Conservation (phyloP, 345 rosid genomes). For the Salix suchowensis region DNA sequence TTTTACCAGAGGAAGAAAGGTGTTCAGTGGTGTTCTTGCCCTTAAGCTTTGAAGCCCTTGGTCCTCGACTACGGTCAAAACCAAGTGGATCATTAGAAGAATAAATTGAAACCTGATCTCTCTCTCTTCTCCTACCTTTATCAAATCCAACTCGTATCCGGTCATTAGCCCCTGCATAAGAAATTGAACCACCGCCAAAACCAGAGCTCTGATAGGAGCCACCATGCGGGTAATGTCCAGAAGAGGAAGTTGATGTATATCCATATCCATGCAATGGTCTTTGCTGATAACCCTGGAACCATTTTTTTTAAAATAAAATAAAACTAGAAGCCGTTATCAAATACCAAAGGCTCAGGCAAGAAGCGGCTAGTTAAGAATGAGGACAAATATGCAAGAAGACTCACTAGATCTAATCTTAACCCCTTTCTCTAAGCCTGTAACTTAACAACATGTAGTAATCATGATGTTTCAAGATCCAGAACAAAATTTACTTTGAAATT, state of each 20-base stretch:
- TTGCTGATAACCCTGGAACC: conserved; percentile 30
- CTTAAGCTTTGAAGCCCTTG: conserved; percentile 54
- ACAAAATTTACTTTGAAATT: not conserved
- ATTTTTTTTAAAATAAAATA: not conserved
- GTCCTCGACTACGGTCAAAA: conserved; percentile 56
- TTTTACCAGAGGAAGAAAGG: conserved; percentile 28
- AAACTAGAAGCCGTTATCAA: not conserved
- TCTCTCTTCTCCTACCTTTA: conserved; percentile 53
- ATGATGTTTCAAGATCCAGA: not conserved
- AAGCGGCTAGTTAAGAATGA: not conserved
- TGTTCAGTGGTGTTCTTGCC: conserved; percentile 37
- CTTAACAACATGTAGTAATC: not conserved
- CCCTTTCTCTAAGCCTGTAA: not conserved
- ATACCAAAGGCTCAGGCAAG: not conserved
- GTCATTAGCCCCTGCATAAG: conserved; percentile 41
- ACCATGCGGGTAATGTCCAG: conserved; percentile 41
- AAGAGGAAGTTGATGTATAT: conserved; percentile 38
- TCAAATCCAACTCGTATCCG: conserved; percentile 35
- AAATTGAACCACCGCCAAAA: conserved; percentile 21
- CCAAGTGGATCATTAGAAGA: conserved; percentile 44
- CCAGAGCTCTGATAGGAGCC: conserved; percentile 43
- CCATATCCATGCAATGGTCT: conserved; percentile 42
- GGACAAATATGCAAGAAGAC: not conserved
- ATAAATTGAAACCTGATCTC: conserved; percentile 38
- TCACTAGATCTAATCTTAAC: not conserved